Evolutionary conservation across 805 yeast species (phyloP), one percentile per base, ranked within the genome.

Genomic region (Nakazawaea peltata): DNA sequence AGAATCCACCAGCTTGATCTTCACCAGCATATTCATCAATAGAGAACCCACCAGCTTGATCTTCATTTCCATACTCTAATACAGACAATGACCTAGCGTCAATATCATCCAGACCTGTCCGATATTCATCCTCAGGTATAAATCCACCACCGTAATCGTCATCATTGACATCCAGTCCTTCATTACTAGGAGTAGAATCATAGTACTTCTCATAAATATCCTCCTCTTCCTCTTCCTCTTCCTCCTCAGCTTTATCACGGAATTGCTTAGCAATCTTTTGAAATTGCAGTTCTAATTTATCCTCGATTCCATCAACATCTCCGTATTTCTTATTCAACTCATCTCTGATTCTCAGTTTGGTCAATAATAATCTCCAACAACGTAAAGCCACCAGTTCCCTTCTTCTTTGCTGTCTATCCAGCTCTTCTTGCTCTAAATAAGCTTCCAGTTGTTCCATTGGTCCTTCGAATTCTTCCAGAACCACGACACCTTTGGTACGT

Each of bases 401-500:
- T 15, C 62, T 54, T 26, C 57, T 55, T 35, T 62, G 49, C 34
- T 63, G 63, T 9, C 66, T 68, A 23, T 69, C 69, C 18, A 56
- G 57, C 34, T 69, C 74, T 40, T 74, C 75, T 15, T 67, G 71
- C 34, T 60, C 48, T 16, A 80, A 49, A 16, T 65, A 62, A 8
- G 70, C 67, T 29, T 70, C 57, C 1, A 77, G 77, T 0, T 64
- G 57, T 18, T 56, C 46, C 26, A 84, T 63, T 0, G 87, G 88
- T 26, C 77, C 85, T 39, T 62, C 59, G 41, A 58, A 74, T 47
- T 77, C 79, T 17, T 50, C 49, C 4, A 82, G 79, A 5, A 87
- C 79, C 2, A 92, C 80, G 18, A 86, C 70, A 2, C 97, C 97
- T 4, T 77, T 75, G 28, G 76, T 69, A 35, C 65, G 62, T 0